Evolutionary conservation across 208 protist genomes (phyloP).

Genomic region (Vickermania spadyakhi): DNA sequence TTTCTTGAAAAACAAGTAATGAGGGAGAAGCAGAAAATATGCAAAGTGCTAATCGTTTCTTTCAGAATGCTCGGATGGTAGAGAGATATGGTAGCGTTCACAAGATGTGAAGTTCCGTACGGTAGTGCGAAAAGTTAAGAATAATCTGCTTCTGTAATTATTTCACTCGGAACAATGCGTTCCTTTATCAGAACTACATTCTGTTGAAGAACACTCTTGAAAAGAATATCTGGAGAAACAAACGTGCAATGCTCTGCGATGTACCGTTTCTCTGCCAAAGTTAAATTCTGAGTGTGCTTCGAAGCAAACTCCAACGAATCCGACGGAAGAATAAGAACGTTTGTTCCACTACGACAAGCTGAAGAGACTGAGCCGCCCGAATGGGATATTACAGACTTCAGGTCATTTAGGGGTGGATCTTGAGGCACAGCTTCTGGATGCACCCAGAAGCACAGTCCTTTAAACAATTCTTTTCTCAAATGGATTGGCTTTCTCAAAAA

Average conservation of each 20-base stretch:
- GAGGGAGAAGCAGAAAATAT: too few relatives aligned
- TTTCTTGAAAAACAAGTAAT: too few relatives aligned
- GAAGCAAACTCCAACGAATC: too few relatives aligned
- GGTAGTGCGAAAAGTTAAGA: too few relatives aligned
- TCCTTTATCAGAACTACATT: too few relatives aligned
- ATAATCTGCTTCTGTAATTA: too few relatives aligned
- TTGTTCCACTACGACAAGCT: slow-evolving; percentile 11
- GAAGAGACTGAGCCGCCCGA: slow-evolving; percentile 48
- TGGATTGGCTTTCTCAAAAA: slow-evolving; percentile 17
- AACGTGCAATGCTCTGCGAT: neutral
- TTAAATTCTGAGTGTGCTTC: too few relatives aligned
- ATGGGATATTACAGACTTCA: slow-evolving; percentile 40
- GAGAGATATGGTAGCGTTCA: too few relatives aligned
- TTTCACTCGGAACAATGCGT: too few relatives aligned
- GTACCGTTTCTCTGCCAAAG: slow-evolving; percentile 5
- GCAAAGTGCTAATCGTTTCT: too few relatives aligned
- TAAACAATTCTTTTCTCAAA: slow-evolving; percentile 37
- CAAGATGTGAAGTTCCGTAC: too few relatives aligned
- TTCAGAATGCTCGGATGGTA: too few relatives aligned
- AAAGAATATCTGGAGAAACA: slow-evolving; percentile 39
- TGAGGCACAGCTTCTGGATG: slow-evolving; percentile 44
- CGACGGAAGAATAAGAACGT: slow-evolving; percentile 33
- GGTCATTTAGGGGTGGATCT: slow-evolving; percentile 53
- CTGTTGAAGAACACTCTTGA: slow-evolving; percentile 58
- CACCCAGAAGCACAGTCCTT: slow-evolving; percentile 35